Evolutionary conservation across 345 rosid species (phyloP).

Genomic region (Excoecaria cochinchinensis): DNA sequence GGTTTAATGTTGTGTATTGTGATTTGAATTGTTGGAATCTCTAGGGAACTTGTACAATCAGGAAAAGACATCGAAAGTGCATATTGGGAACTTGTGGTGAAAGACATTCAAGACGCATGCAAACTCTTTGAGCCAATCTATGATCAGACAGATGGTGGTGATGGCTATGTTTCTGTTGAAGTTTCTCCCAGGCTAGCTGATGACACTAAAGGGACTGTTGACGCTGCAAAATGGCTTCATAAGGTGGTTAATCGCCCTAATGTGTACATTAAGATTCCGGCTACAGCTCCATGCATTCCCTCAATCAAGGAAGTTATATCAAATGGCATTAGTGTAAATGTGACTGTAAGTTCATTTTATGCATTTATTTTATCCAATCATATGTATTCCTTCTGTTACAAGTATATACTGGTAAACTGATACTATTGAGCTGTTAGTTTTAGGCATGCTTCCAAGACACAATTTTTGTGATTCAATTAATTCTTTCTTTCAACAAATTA

Average conservation of each 20-base stretch:
- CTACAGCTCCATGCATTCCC: constrained; percentile 85
- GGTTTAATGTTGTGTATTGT: neutral
- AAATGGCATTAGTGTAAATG: constrained; percentile 85
- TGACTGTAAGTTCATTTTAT: constrained; percentile 61
- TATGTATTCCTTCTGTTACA: neutral
- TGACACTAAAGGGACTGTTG: constrained; percentile 82
- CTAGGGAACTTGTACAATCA: constrained; percentile 82
- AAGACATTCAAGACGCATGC: constrained; percentile 98
- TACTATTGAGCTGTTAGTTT: neutral
- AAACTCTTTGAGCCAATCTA: constrained; percentile 91
- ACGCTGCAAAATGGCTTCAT: constrained; percentile 85
- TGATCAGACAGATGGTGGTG: constrained; percentile 84
- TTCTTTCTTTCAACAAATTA: neutral
- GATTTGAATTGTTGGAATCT: constrained; percentile 18
- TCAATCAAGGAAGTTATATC: constrained; percentile 93
- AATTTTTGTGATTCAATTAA: neutral
- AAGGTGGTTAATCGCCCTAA: constrained; percentile 78
- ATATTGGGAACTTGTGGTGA: constrained; percentile 96
- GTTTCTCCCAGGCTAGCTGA: constrained; percentile 96
- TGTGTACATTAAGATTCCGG: constrained; percentile 97
- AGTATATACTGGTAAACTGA: neutral
- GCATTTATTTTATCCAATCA: constrained; percentile 6
- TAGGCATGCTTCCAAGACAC: neutral
- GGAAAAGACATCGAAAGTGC: constrained; percentile 88
- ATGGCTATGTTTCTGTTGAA: constrained; percentile 97